These are phyloP conservation scores for Colletotrichum musicola DNA, from an alignment of 2,329 filamentous ascomycete species.

Conservation along the genomic window DNA sequence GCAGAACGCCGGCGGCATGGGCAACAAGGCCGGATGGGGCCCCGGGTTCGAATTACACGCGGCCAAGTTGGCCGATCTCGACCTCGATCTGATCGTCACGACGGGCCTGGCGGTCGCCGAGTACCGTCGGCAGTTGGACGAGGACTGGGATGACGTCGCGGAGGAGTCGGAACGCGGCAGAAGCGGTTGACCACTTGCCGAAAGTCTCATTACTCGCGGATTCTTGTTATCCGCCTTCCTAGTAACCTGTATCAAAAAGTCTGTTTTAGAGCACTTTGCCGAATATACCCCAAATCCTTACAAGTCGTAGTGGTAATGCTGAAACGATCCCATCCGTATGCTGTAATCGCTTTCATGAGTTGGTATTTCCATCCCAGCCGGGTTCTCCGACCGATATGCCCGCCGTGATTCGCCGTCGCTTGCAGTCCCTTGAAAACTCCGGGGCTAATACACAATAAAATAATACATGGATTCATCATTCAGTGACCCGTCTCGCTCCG, in stretches of 20 bases:
- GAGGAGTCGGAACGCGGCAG: background rate
- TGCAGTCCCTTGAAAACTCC: background rate
- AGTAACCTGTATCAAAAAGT: too few species aligned
- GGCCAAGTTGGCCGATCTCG: conserved; percentile 28
- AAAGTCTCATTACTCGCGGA: too few species aligned
- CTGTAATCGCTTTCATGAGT: too few species aligned
- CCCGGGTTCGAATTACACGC: conserved; percentile 35
- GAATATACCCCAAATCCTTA: too few species aligned
- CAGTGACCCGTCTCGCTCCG: too few species aligned
- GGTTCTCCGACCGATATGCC: background rate
- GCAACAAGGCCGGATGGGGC: background rate
- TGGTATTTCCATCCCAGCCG: conserved; percentile 7
- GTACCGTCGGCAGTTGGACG: conserved; percentile 33
- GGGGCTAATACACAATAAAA: background rate
- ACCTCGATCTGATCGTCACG: conserved; percentile 34
- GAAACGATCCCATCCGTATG: conserved; percentile 17
- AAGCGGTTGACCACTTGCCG: too few species aligned
- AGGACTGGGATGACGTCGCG: conserved; percentile 24
- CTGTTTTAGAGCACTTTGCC: too few species aligned
- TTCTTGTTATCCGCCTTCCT: too few species aligned
- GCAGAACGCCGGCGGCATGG: conserved; percentile 8
- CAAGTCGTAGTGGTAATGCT: background rate
- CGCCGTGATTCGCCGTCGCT: conserved; percentile 10
- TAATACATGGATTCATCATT: background rate
- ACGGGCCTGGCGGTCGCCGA: conserved; percentile 39